Percentiles rank a stretch among this genome's conserved stretches.
These are phyloP conservation scores for Trichothecium sympodiale DNA, from an alignment of 2,329 filamentous ascomycete genomes.

Conservation along the genomic window DNA sequence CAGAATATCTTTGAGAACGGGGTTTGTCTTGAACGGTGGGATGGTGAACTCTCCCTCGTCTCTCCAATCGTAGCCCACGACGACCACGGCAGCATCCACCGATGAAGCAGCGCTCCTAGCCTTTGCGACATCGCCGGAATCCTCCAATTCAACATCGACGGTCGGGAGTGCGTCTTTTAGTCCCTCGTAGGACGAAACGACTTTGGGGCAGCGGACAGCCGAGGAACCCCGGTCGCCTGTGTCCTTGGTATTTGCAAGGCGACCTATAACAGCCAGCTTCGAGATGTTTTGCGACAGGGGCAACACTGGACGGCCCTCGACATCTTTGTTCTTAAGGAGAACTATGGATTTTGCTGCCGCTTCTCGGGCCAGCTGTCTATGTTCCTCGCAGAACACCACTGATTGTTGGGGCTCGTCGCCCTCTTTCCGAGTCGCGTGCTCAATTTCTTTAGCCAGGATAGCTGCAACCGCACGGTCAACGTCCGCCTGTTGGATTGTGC, in stretches of 20 bases:
- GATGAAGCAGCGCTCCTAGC: not conserved
- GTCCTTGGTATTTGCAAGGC: slow-evolving; percentile 7
- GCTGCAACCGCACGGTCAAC: slow-evolving; percentile 3
- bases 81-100: slow-evolving; percentile 7
- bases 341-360: slow-evolving; percentile 10
- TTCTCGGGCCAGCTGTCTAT: slow-evolving; percentile 8
- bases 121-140: not conserved
- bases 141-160: slow-evolving; percentile 4
- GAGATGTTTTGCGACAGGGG: slow-evolving; percentile 2
- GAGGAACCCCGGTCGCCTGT: slow-evolving; percentile 12
- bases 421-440: slow-evolving; percentile 1
- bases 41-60: slow-evolving; percentile 11
- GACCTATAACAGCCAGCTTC: slow-evolving; percentile 9
- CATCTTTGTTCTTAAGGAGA: slow-evolving; percentile 8
- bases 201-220: slow-evolving; percentile 5
- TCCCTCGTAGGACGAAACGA: slow-evolving; percentile 7
- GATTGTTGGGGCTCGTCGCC: not conserved
- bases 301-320: not conserved
- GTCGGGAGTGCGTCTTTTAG: slow-evolving; percentile 3
- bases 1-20: slow-evolving; percentile 2
- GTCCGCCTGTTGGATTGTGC: not conserved
- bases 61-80: slow-evolving; percentile 9
- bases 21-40: slow-evolving; percentile 6
- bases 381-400: slow-evolving; percentile 10
- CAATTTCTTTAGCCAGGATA: slow-evolving; percentile 7